Base-by-base conservation (phyloP, 139 green algal species). In the Chlamydomonas sphaeroides region DNA sequence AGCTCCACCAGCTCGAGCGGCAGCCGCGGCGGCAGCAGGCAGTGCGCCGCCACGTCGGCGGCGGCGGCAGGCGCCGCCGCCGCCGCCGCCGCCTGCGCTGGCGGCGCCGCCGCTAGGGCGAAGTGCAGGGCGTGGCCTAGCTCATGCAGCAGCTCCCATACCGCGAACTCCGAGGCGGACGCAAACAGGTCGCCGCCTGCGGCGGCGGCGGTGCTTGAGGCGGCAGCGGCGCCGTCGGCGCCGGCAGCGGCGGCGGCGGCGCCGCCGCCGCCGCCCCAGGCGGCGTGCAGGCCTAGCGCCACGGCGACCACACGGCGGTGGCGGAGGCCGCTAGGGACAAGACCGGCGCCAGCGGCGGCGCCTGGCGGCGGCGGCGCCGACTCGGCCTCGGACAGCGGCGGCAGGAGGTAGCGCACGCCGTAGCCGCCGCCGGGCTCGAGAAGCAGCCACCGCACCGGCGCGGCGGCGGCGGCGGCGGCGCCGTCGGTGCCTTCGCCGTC, bases 61-160 rank as follows among this genome's bases (percentile, higher is more conserved):
- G 56, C 25, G 4, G 28, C 30, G 35, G 57, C 28, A 5, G 57
- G 53, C 23, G 18, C 6, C 28, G 30, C 14, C 7, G 8, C 33
- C 33, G 33, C 20, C 20, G 15, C 20, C 33, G 33, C 33, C 33
- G 63, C 17, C 20, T 8, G 18, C 18, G 62, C 26, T 42, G 63
- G 49, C 26, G 77, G 65, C 28, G 77, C 65, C 15, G 65, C 48
- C 11, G 65, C 63, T 35, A 84, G 65, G 30, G 56, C 35, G 45
- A 84, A 84, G 33, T 84, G 77, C 33, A 84, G n/a, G 2, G 65
- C 77, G 51, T 84, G 77, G 15, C 77, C 77, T 6, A 75, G 36
- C 65, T 84, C 77, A 35, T 84, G 77, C 21, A 84, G 36, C 35
- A 84, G 65, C 77, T 84, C 77, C 77, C 77, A 84, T 18, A 84